Evolutionary conservation across 352 stramenopile genomes (phyloP).

Genomic region (Globisporangium okanoganense): DNA sequence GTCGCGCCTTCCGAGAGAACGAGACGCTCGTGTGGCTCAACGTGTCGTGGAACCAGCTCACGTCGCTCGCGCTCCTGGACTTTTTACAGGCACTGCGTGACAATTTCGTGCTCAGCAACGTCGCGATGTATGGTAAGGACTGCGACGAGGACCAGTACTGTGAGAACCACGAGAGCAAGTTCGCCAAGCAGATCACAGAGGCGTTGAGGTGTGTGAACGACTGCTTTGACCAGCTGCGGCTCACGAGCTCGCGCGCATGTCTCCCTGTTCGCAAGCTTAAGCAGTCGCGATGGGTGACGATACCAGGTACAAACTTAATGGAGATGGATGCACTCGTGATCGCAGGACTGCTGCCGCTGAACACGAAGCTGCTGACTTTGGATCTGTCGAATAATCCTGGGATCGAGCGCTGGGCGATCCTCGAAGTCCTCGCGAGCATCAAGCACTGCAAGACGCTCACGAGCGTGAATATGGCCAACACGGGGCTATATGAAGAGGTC

Average conservation of each 20-base stretch:
- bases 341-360: constrained; percentile 49
- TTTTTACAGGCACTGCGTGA: constrained; percentile 42
- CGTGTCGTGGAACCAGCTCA: constrained; percentile 64
- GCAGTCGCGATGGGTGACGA: constrained; percentile 49
- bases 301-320: constrained; percentile 30
- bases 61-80: constrained; percentile 32
- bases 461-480: constrained; percentile 50
- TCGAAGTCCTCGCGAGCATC: constrained; percentile 56
- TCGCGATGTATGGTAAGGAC: constrained; percentile 51
- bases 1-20: constrained; percentile 54
- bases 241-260: constrained; percentile 38
- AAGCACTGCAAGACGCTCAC: constrained; percentile 46
- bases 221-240: constrained; percentile 35
- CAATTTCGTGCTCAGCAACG: constrained; percentile 52
- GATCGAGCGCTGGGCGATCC: constrained; percentile 45
- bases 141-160: constrained; percentile 44
- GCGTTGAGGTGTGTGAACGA: constrained; percentile 49
- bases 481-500: constrained; percentile 54
- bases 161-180: constrained; percentile 55
- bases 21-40: constrained; percentile 66
- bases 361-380: constrained; percentile 50
- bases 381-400: constrained; percentile 57
- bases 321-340: constrained; percentile 68
- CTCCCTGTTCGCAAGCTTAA: constrained; percentile 64
- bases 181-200: constrained; percentile 37